phyloP scores from a whole-genome alignment of 148 eudicot species.

The Euryodendron excelsum region DNA sequence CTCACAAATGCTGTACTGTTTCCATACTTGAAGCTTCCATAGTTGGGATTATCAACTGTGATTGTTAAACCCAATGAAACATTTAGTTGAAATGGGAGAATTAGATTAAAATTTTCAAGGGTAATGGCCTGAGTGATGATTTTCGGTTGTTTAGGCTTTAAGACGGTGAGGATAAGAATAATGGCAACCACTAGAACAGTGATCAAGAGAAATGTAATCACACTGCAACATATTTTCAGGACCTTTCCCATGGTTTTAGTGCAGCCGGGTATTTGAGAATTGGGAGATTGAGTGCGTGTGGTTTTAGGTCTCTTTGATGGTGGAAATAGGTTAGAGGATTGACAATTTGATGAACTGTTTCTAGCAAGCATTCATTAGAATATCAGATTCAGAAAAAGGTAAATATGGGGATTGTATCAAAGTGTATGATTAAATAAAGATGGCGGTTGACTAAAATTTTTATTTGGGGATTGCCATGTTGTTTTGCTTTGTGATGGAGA shows the following conservation, averaged over 20 bases:
- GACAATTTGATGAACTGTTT: too few species aligned
- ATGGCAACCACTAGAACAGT: constrained; percentile 7
- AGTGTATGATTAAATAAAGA: constrained; percentile 6
- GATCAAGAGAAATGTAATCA: constrained; percentile 18
- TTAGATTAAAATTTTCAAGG: constrained; percentile 10
- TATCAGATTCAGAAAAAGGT: not conserved
- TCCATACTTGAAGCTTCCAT: constrained; percentile 34
- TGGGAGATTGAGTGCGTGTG: not conserved
- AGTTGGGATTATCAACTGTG: constrained; percentile 22
- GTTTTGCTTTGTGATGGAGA: constrained; percentile 2
- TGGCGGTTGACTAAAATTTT: too few species aligned
- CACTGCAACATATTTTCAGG: constrained; percentile 23
- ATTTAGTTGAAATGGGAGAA: constrained; percentile 17
- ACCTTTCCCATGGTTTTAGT: not conserved
- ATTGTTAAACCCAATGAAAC: constrained; percentile 23
- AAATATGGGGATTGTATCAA: constrained; percentile 29
- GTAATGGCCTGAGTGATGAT: constrained; percentile 25
- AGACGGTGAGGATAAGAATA: constrained; percentile 26
- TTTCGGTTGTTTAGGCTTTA: constrained; percentile 42
- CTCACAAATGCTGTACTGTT: constrained; percentile 20
- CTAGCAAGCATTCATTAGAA: not conserved
- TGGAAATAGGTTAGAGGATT: too few species aligned
- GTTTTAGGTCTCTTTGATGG: not conserved
- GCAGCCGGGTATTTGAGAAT: not conserved
- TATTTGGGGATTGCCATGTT: not conserved